Evolutionary conservation across 2,329 filamentous ascomycete species (phyloP), one percentile per base, ranked within the genome.

Genomic region (Pseudogymnoascus sp.): DNA sequence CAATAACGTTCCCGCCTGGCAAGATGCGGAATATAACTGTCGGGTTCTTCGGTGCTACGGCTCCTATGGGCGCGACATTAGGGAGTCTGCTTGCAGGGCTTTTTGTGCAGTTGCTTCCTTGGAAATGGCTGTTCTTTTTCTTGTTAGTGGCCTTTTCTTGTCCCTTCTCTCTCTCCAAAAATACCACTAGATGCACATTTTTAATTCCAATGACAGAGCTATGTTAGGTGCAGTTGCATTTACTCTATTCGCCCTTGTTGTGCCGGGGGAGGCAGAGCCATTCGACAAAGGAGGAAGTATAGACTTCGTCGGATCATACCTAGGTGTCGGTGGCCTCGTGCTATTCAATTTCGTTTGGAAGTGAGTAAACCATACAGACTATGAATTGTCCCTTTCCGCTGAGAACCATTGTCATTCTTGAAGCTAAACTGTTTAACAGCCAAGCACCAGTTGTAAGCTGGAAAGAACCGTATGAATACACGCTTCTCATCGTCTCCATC

Each of bases 1-100:
- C 75, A 0, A 77, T 75, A 25, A 80, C 76, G 36, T 76, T 81
- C 16, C 77, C 78, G 0, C 79, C 80, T 0, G 80, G 81, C 0
- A 70, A 70, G 11, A 69, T 71, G 45, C 74, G 79, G 11, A 80
- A 82, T 63, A 67, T 81, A 16, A 71, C 74, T 36, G 68, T 82
- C 58, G 78, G 75, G 8, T 69, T 79, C 39, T 82, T 82, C 66
- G 79, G 76, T 2, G 78, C 77, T 0, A 74, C 75, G 0, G 77
- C 78, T 0, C 81, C 80, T 0, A 66, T 78, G 4, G 80, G 80
- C 2, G 78, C 75, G 4, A 72, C 75, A n/a, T 61, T 78, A 6
- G 79, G 79, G 0, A 73, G 73, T 1, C 60, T 78, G 1, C 72
- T 81, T 25, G 68, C 75, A 0, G 75, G 75, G 0, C 64, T 78